Conservation (phyloP, 2,329 filamentous ascomycete species). For the Magnaporthales sp. region DNA sequence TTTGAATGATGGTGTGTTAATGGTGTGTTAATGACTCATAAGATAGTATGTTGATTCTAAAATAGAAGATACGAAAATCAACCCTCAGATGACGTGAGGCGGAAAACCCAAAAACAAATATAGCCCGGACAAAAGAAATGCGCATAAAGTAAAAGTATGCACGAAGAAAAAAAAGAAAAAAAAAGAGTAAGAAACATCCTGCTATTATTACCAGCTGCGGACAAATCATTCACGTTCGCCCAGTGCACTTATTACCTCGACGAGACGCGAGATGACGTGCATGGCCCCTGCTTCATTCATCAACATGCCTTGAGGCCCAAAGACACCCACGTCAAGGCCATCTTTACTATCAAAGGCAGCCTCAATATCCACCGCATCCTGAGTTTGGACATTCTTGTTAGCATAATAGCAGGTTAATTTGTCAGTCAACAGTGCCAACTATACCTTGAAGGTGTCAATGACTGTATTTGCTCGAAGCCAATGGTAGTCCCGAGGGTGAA, state of each 20-base stretch:
- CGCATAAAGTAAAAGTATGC: background rate
- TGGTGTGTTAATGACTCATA: no score
- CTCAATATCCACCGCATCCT: constrained; percentile 15
- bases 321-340: constrained; percentile 14
- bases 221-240: background rate
- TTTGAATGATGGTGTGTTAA: background rate
- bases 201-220: accelerated
- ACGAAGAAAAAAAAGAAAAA: background rate
- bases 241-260: background rate
- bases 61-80: no score
- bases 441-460: constrained; percentile 22
- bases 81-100: no score
- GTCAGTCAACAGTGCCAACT: no score
- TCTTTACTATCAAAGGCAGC: constrained; percentile 9
- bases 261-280: background rate
- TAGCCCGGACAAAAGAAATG: no score
- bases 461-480: constrained; percentile 18
- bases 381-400: background rate
- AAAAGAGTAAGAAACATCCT: background rate
- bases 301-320: constrained; percentile 9
- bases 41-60: no score
- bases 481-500: constrained; percentile 6
- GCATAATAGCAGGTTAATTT: no score
- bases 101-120: no score
- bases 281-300: background rate